Evolutionary conservation across 2,329 filamentous ascomycete species (phyloP), one percentile per base, ranked within the genome.

Genomic region (Microdochium trichocladiopsis): DNA sequence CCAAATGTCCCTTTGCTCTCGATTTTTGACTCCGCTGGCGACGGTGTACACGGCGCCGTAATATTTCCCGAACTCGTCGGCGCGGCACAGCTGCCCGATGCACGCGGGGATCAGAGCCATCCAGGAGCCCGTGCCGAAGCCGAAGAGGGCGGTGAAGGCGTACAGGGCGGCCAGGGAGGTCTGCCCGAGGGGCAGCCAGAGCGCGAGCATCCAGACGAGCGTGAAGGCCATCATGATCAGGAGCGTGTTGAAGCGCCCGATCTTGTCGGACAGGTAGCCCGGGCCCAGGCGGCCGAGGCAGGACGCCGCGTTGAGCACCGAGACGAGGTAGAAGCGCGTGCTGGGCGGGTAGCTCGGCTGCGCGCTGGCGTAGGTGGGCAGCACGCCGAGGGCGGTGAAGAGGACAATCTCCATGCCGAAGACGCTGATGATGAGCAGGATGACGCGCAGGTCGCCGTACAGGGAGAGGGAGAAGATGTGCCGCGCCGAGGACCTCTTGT

Each of bases 61-160:
- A 58, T 87, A 86, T 18, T 82, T 69, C 0, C 86, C 86, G 57
- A 88, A 88, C 48, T 86, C 72, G 55, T 84, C 77, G 2, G 83
- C 86, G 41, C 79, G 76, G 65, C 85, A 89, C 3, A 88, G 72
- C 67, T 88, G 84, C 0, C 84, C 83, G 2, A 90, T 77, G 58
- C 85, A 88, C 1, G 88, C 86, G 0, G 86, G 86, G 0, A 83
- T 85, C 49, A 90, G 64, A 9, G 76, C 80, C 61, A 90, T 87
- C 55, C 85, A 86, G 51, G 76, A 79, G 2, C 86, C 86, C 31
- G 78, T 84, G 1, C 78, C 79, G 60, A 90, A 86, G 0, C 86
- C 86, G 63, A 88, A 87, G 4, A 86, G 60, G 3, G 84, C 63
- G 0, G 77, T 73, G 58, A 84, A 88, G 8, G 79, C 70, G 52